Percentiles rank a stretch among this genome's conserved stretches.
Conservation (phyloP, 257 asterid genomes). For the Nicotiana noctiflora region DNA sequence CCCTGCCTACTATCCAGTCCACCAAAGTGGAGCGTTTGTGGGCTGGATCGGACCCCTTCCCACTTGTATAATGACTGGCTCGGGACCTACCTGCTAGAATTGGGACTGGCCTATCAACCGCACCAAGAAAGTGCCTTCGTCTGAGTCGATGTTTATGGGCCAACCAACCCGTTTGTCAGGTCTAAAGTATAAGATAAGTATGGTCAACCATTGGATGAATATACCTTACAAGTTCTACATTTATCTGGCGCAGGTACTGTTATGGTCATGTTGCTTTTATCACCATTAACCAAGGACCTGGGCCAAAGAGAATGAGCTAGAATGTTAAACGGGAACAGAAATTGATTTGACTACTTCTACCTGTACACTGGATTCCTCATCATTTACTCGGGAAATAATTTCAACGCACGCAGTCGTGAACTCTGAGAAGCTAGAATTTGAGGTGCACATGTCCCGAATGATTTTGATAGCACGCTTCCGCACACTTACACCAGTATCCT, state of each 20-base stretch:
- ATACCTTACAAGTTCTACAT: neutral
- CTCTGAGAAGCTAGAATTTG: conserved; percentile 61
- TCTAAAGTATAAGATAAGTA: neutral
- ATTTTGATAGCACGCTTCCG: conserved; percentile 96
- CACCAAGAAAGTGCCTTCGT: neutral
- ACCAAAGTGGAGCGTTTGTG: neutral
- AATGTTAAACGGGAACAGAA: conserved; percentile 9
- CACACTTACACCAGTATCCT: conserved; percentile 98
- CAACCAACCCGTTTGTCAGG: neutral
- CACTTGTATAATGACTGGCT: neutral
- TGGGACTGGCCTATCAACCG: neutral
- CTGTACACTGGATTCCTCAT: conserved; percentile 97
- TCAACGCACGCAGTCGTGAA: conserved; percentile 74
- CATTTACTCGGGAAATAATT: conserved; percentile 86
- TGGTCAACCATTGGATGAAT: neutral
- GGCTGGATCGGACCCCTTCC: neutral
- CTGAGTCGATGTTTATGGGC: neutral
- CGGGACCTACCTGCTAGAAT: no score
- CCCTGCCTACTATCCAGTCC: neutral
- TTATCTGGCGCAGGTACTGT: neutral
- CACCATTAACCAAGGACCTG: neutral
- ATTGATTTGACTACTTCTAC: conserved; percentile 32
- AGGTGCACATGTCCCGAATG: conserved; percentile 89
- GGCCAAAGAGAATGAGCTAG: neutral
- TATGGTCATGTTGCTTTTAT: neutral